These are phyloP conservation scores for Xanthoconium separans DNA, from an alignment of 1,284 basidiomycete species.

Conservation along the genomic window DNA sequence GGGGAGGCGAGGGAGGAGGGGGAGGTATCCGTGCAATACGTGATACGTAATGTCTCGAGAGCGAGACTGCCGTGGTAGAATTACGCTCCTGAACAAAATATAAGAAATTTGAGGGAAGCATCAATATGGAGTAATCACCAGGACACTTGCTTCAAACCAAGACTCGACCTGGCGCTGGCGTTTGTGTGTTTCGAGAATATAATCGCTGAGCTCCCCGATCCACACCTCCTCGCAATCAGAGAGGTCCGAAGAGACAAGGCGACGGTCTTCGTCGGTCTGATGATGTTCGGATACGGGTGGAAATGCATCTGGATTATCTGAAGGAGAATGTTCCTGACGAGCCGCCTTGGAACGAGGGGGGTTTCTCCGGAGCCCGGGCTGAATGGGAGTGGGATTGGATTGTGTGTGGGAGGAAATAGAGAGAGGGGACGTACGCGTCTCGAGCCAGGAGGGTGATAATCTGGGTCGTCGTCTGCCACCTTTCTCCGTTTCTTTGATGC, in stretches of 20 bases:
- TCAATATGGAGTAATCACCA: conserved; percentile 42
- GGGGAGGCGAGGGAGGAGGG: conserved; percentile 47
- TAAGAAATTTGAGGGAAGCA: conserved; percentile 6
- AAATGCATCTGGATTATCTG: conserved; percentile 36
- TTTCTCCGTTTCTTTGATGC: conserved; percentile 54
- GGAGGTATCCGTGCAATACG: conserved; percentile 63
- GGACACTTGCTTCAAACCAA: conserved; percentile 63
- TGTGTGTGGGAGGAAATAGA: not conserved
- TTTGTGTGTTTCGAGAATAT: conserved; percentile 67
- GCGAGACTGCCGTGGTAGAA: conserved; percentile 52
- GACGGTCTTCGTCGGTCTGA: conserved; percentile 47
- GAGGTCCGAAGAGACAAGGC: conserved; percentile 66
- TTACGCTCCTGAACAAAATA: conserved; percentile 58
- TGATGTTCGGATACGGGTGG: conserved; percentile 34
- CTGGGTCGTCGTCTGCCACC: conserved; percentile 45
- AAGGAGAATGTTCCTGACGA: conserved; percentile 36
- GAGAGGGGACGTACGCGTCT: conserved; percentile 49
- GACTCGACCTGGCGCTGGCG: conserved; percentile 67
- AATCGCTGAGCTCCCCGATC: conserved; percentile 63
- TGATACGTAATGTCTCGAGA: conserved; percentile 65
- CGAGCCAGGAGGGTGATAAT: conserved; percentile 51
- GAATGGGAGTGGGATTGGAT: not conserved
- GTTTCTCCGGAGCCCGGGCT: conserved; percentile 43
- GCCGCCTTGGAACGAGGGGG: conserved; percentile 42
- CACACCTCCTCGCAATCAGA: conserved; percentile 77